Evolutionary conservation across 805 yeast species (phyloP), one percentile per base, ranked within the genome.

Genomic region (Zygotorulaspora chibaensis): DNA sequence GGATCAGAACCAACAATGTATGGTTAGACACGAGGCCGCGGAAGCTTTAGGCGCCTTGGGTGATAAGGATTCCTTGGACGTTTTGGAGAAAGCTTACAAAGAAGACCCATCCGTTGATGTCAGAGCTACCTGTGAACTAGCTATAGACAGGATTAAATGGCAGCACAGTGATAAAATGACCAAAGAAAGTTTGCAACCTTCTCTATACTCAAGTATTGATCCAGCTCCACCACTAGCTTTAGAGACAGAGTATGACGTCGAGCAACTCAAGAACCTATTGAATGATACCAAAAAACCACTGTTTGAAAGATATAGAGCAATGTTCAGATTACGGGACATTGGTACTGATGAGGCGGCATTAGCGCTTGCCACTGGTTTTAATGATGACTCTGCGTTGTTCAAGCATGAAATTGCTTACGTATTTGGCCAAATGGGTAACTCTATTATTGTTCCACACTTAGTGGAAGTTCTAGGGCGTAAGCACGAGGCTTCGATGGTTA

Each of bases 21-120:
- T 93, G 98, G 99, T 93, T 30, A 84, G 99, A 67, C 99, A 93
- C 67, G 99, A 93, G 68, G 99, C 99, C 13, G 99, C 99, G 7
- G 99, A 93, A 69, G 99, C 98, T 35, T 74, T 93, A 45, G 99
- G 99, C 51, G 99, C 99, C 36, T 73, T 93, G 42, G 96, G 96
- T 39, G 96, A 89, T 66, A 66, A 69, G 34, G 83, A 78, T 5
- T 84, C 95, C 11, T 66, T 93, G 45, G 77, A 72, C 1, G 63
- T 89, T 39, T 76, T 93, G 56, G 69, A 77, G 51, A 70, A 81
- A 43, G 88, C 83, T 66, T 74, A 68, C 56, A 66, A 71, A 50
- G 76, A 83, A 41, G 98, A 95, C 62, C 93, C 95, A 13, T 68
- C 81, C 43, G 73, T 87, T 53, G 97, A 90, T 57, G 93, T 93